phyloP scores from a whole-genome alignment of 2,329 filamentous ascomycete species.

The Emydomyces testavorans region DNA sequence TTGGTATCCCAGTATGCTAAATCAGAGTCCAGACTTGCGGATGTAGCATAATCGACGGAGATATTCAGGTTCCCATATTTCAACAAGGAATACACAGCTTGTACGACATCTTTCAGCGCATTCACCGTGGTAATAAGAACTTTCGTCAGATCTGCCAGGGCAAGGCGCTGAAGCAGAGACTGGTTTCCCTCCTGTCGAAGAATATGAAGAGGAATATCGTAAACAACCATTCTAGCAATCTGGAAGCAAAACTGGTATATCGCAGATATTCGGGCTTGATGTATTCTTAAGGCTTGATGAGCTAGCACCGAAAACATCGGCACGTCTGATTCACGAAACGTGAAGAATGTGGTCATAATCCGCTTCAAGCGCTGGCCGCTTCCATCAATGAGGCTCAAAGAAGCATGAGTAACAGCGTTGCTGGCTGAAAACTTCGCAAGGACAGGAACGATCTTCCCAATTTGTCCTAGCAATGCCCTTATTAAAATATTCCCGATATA shows the following conservation, averaged over 20 bases:
- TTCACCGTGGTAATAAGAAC: neutral
- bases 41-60: slow-evolving; percentile 15
- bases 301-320: slow-evolving; percentile 67
- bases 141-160: neutral
- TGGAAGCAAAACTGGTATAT: slow-evolving; percentile 34
- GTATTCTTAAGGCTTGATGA: slow-evolving; percentile 53
- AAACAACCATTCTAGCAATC: slow-evolving; percentile 33
- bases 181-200: slow-evolving; percentile 3
- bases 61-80: slow-evolving; percentile 19
- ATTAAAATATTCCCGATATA: slow-evolving; percentile 30
- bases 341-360: slow-evolving; percentile 30
- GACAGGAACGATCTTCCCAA: slow-evolving; percentile 27
- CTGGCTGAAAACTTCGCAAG: slow-evolving; percentile 27
- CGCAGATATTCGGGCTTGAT: slow-evolving; percentile 45
- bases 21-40: slow-evolving; percentile 41
- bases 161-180: neutral
- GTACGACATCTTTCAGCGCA: slow-evolving; percentile 17
- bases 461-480: slow-evolving; percentile 26
- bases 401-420: slow-evolving; percentile 31
- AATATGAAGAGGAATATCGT: slow-evolving; percentile 28
- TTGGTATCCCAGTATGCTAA: slow-evolving; percentile 59
- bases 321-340: slow-evolving; percentile 48
- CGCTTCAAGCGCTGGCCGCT: slow-evolving; percentile 32
- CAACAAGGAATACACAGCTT: slow-evolving; percentile 16
- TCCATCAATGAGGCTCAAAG: slow-evolving; percentile 33